phyloP scores from a whole-genome alignment of 345 rosid species.

The Mallotus nudiflorus region DNA sequence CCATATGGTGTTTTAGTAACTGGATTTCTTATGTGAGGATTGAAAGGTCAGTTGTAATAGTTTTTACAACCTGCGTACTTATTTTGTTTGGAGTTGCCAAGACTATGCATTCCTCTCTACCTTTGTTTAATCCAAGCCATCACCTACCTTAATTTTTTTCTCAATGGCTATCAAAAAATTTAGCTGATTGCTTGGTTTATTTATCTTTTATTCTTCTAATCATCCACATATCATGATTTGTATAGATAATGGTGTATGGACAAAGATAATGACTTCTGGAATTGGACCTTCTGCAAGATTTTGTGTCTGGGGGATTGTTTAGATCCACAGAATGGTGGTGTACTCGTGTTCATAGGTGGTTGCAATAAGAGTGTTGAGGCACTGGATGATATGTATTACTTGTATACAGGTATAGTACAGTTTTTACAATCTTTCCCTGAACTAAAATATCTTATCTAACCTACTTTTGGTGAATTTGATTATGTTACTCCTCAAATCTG shows the following conservation, averaged over 20 bases:
- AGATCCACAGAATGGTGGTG: conserved; percentile 76
- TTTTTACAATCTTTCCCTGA: conserved; percentile 13
- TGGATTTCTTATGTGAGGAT: no score
- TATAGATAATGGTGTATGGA: conserved; percentile 85
- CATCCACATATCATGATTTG: conserved; percentile 1
- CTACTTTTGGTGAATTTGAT: conserved; percentile 12
- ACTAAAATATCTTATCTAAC: conserved; percentile 2
- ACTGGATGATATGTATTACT: conserved; percentile 83
- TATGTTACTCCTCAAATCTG: no score
- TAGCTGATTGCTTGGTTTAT: neutral
- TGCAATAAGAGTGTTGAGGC: conserved; percentile 96
- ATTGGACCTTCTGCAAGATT: conserved; percentile 95
- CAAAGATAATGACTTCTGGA: conserved; percentile 62
- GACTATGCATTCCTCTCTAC: neutral
- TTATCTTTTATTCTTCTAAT: conserved; percentile 4
- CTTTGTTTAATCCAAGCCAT: neutral
- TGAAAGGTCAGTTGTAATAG: neutral
- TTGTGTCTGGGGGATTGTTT: conserved; percentile 81
- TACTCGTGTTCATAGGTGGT: conserved; percentile 83
- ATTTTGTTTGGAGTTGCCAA: conserved; percentile 1
- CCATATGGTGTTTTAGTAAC: neutral
- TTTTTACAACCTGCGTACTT: neutral
- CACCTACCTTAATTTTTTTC: neutral
- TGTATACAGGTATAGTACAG: conserved; percentile 69
- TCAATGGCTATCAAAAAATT: neutral